Evolutionary conservation across 805 yeast genomes (phyloP).

Genomic region (Saccharomycopsis babjevae): DNA sequence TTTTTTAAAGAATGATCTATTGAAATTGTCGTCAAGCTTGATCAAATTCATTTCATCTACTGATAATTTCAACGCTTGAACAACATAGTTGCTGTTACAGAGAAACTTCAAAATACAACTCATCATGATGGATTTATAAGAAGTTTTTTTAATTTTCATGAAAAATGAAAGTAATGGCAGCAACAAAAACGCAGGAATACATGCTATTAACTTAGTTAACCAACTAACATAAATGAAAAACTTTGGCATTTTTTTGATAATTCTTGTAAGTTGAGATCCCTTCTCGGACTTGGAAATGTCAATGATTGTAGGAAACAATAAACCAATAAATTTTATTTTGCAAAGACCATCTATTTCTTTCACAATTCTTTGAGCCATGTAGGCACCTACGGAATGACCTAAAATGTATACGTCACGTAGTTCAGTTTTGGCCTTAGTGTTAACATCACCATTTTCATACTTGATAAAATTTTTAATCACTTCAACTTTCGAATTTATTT

Average conservation of each 20-base stretch:
- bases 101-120: constrained; percentile 35
- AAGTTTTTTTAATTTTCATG: neutral
- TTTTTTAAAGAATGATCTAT: constrained; percentile 35
- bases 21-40: constrained; percentile 38
- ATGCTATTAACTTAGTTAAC: constrained; percentile 18
- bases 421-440: constrained; percentile 2
- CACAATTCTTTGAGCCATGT: constrained; percentile 46
- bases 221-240: constrained; percentile 27
- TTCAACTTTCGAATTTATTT: constrained; percentile 46
- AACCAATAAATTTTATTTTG: constrained; percentile 37
- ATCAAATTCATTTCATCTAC: constrained; percentile 48
- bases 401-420: constrained; percentile 35
- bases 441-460: constrained; percentile 16
- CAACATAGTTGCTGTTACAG: constrained; percentile 33
- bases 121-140: constrained; percentile 20
- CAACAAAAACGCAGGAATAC: constrained; percentile 1
- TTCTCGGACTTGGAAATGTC: constrained; percentile 42
- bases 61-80: constrained; percentile 49
- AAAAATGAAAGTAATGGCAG: neutral
- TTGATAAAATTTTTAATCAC: constrained; percentile 32
- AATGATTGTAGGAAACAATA: constrained; percentile 60
- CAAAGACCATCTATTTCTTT: neutral
- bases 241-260: constrained; percentile 21
- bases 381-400: constrained; percentile 70
- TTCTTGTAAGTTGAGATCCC: constrained; percentile 27